These are phyloP conservation scores for Globisporangium orthogonon DNA, from an alignment of 352 stramenopile genomes.

Conservation along the genomic window DNA sequence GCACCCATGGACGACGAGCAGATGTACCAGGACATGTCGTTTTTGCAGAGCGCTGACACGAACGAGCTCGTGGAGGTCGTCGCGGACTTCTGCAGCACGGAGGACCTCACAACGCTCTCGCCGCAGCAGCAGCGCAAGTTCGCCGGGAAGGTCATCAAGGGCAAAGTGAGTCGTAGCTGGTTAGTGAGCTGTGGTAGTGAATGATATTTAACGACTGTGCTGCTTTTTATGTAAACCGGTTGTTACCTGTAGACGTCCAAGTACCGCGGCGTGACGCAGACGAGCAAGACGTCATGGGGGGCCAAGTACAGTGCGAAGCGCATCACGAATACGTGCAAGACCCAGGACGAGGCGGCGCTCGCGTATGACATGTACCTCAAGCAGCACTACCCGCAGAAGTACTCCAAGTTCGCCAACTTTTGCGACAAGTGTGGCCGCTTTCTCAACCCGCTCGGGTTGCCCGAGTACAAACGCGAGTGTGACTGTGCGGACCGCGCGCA, in stretches of 20 bases:
- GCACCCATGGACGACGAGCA: constrained; percentile 46
- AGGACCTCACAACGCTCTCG: constrained; percentile 39
- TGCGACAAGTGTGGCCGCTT: constrained; percentile 76
- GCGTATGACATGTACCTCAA: constrained; percentile 84
- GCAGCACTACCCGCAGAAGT: constrained; percentile 76
- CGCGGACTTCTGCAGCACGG: constrained; percentile 35
- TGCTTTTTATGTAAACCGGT: neutral
- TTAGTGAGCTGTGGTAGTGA: neutral
- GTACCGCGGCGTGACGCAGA: constrained; percentile 80
- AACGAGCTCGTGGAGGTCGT: constrained; percentile 60
- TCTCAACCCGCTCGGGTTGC: constrained; percentile 71
- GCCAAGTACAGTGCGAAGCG: constrained; percentile 86
- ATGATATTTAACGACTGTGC: neutral
- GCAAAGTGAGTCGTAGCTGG: constrained; percentile 38
- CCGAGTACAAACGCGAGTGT: constrained; percentile 73
- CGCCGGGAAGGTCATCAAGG: constrained; percentile 73
- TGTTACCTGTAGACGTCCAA: constrained; percentile 61
- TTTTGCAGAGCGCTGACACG: constrained; percentile 48
- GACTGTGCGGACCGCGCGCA: constrained; percentile 27
- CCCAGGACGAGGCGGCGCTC: constrained; percentile 73
- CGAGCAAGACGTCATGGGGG: constrained; percentile 84
- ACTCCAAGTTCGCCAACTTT: constrained; percentile 85
- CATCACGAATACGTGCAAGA: constrained; percentile 87
- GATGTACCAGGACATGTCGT: constrained; percentile 74
- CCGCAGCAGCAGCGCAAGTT: constrained; percentile 50